Percentiles rank a stretch among this genome's conserved stretches.
Conservation (phyloP, 1,284 basidiomycete species). For the Retiboletus flavoniger region DNA sequence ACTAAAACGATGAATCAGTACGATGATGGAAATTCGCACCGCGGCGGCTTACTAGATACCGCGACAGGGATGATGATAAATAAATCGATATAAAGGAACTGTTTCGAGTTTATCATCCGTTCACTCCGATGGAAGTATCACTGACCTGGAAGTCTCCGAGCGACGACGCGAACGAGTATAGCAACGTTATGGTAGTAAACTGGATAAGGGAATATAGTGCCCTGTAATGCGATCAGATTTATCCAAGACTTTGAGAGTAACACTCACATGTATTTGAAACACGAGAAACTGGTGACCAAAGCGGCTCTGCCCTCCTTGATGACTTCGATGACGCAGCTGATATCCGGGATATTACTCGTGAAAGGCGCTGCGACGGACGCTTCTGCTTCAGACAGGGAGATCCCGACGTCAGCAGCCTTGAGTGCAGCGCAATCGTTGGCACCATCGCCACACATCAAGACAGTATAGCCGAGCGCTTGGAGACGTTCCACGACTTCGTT, state of each 20-base stretch:
- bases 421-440: constrained; percentile 99
- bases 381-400: constrained; percentile 96
- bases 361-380: constrained; percentile 99
- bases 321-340: constrained; percentile 94
- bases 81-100: constrained; percentile 97
- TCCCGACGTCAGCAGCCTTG: constrained; percentile 97
- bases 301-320: constrained; percentile 96
- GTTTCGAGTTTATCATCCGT: constrained; percentile 13
- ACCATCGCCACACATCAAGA: constrained; percentile 98
- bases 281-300: constrained; percentile 96
- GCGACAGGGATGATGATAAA: constrained; percentile 98
- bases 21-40: neutral
- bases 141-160: constrained; percentile 93
- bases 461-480: constrained; percentile 91
- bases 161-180: constrained; percentile 96
- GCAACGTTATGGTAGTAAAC: constrained; percentile 83
- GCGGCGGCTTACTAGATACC: constrained; percentile 73
- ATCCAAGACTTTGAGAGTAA: neutral
- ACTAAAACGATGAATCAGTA: constrained; percentile 49
- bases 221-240: constrained; percentile 44
- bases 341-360: constrained; percentile 92
- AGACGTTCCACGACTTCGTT: constrained; percentile 97
- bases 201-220: constrained; percentile 90
- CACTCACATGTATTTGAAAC: constrained; percentile 97
- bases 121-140: constrained; percentile 13